A percentile compares a stretch with the other conserved stretches of the same genome.
Conservation (phyloP, 495 filamentous ascomycete genomes). For the Xylaria castorea region DNA sequence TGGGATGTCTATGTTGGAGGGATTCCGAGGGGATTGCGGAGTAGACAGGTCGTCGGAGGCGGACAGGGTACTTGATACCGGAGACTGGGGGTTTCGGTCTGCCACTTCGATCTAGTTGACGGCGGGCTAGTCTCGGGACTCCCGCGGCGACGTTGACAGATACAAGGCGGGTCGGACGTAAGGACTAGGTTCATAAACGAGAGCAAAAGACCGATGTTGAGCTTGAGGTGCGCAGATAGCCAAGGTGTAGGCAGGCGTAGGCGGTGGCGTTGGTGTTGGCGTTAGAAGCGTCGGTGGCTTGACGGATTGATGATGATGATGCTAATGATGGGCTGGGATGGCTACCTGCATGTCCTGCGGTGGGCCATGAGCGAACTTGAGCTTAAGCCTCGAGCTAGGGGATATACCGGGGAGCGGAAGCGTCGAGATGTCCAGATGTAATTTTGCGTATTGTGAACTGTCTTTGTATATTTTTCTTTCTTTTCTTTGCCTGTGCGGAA, state of each 20-base stretch:
- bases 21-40: slow-evolving; percentile 45
- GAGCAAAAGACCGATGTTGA: slow-evolving; percentile 9
- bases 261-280: background rate
- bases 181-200: background rate
- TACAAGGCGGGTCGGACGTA: background rate
- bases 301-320: slow-evolving; percentile 32
- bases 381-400: slow-evolving; percentile 22
- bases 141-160: slow-evolving; percentile 23
- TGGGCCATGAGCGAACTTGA: slow-evolving; percentile 28
- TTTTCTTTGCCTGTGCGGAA: slow-evolving; percentile 2
- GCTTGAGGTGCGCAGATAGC: background rate
- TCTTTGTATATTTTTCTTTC: background rate
- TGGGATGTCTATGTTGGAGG: slow-evolving; percentile 48
- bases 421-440: slow-evolving; percentile 3
- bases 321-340: slow-evolving; percentile 32
- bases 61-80: slow-evolving; percentile 38
- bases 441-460: background rate
- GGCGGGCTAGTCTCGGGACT: slow-evolving; percentile 38
- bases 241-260: background rate
- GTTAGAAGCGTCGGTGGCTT: slow-evolving; percentile 32
- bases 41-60: slow-evolving; percentile 54
- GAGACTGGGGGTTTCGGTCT: slow-evolving; percentile 49
- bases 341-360: slow-evolving; percentile 40
- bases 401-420: slow-evolving; percentile 5
- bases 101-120: slow-evolving; percentile 52